Evolutionary conservation across 208 protist genomes (phyloP), one percentile per base, ranked within the genome.

Genomic region (Trypanosoma grayi): DNA sequence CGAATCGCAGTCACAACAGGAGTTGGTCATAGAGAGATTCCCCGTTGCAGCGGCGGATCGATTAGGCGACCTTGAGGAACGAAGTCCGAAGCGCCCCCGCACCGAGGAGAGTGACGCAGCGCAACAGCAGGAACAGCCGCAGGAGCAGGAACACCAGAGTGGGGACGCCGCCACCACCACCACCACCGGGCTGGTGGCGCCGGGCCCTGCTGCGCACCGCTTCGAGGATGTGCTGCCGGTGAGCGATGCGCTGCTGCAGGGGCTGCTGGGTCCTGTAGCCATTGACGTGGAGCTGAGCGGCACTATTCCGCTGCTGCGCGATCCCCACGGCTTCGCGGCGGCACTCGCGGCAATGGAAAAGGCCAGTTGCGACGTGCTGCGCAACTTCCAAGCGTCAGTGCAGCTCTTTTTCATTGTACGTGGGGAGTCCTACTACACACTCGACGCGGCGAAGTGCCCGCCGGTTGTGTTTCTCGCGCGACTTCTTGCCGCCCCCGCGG

Each of bases 241-340:
- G 18, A 73, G 75, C 39, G 59, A 74, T 0, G 36, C 63, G 4
- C 67, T 93, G 10, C 66, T 90, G 1, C 45, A 66, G 1, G 83
- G 83, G 30, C 55, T 60, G 8, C 71, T 90, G 18, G 86, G 86
- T 4, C 76, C 75, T 10, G 78, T 88, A 1, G 81, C 56, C 36
- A 46, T 93, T 13, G 86, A 90, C 66, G 73, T 93, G 43, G 70
- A 83, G 36, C 47, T 93, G 13, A 55, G 66, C 14, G 78, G 75
- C 1, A 45, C 61, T 16, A 54, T 60, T 0, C 59, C 73, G 20
- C 75, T 88, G 14, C 45, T 81, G 28, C 58, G 47, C 11, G 48
- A 88, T 47, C 78, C 83, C 4, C 57, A 68, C 14, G 63, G 37
- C 10, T 93, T 93, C 56, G 74, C 59, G 20, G 27, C 55, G 0